Evolutionary conservation across 257 asterid genomes (phyloP).

Genomic region (Sherardia arvensis): DNA sequence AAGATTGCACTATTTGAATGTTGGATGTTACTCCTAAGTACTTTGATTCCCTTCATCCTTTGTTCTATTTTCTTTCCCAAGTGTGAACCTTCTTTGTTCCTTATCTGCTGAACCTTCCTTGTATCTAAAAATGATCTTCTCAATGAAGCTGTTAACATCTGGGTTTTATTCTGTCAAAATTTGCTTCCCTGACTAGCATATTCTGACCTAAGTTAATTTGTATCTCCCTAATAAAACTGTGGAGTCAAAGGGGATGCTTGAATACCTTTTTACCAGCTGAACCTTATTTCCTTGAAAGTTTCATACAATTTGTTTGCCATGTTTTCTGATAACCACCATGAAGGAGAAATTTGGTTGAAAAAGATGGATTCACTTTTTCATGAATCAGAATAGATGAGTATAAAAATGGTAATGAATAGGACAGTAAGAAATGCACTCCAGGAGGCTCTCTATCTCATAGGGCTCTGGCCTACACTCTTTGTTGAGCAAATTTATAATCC

Average conservation of each 20-base stretch:
- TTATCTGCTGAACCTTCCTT: neutral
- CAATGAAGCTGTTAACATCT: neutral
- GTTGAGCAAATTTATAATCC: neutral
- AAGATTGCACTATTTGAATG: constrained; percentile 33
- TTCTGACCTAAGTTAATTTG: neutral
- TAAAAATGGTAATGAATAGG: neutral
- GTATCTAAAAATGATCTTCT: neutral
- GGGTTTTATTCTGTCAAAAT: too few species aligned
- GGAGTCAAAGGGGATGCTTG: neutral
- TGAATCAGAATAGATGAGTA: neutral
- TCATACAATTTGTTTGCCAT: neutral
- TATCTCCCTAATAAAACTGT: neutral
- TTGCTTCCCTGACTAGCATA: too few species aligned
- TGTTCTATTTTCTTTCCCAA: neutral
- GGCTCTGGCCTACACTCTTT: neutral
- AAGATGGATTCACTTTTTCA: neutral
- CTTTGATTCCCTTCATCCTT: constrained; percentile 1
- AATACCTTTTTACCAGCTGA: neutral
- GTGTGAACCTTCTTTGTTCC: neutral
- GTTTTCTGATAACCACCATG: neutral
- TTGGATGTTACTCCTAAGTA: constrained; percentile 30
- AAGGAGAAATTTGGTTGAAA: neutral
- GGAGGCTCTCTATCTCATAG: too few species aligned
- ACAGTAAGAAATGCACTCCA: neutral
- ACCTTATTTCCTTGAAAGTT: neutral